Conservation (phyloP, 192 early-diverging fungal species). For the Pilaira anomala region DNA sequence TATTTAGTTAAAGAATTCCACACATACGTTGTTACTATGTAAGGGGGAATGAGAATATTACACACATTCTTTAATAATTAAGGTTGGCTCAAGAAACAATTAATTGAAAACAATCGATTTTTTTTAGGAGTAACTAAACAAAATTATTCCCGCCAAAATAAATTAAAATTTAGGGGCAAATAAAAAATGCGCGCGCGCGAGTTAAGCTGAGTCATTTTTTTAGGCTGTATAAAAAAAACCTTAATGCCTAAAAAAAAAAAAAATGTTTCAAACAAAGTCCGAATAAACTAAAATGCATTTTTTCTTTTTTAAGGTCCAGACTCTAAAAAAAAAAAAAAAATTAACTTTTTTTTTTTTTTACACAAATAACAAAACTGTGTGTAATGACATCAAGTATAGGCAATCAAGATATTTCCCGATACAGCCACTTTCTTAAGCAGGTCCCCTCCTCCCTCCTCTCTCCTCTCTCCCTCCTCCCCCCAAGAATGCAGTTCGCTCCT, state of each 20-base stretch:
- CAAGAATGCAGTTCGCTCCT: constrained; percentile 22
- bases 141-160: not conserved
- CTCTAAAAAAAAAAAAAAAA: not conserved
- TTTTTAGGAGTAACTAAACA: not conserved
- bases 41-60: constrained; percentile 20
- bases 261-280: constrained; percentile 15
- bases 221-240: constrained; percentile 6
- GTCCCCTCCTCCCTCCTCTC: not conserved
- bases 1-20: not conserved
- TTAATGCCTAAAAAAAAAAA: constrained; percentile 14
- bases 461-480: constrained; percentile 8
- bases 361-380: not conserved
- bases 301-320: not conserved
- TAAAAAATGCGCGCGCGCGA: too few relatives aligned
- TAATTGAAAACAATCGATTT: not conserved
- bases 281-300: constrained; percentile 1
- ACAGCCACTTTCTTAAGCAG: not conserved
- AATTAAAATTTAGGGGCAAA: too few relatives aligned
- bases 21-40: not conserved
- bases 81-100: constrained; percentile 13
- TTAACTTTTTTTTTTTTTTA: not conserved
- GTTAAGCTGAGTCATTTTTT: too few relatives aligned
- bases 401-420: constrained; percentile 21
- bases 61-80: constrained; percentile 12
- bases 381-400: constrained; percentile 9